Percentiles rank a stretch among this genome's conserved stretches.
phyloP scores from a whole-genome alignment of 805 yeast species.

The Metschnikowia dekortorum region DNA sequence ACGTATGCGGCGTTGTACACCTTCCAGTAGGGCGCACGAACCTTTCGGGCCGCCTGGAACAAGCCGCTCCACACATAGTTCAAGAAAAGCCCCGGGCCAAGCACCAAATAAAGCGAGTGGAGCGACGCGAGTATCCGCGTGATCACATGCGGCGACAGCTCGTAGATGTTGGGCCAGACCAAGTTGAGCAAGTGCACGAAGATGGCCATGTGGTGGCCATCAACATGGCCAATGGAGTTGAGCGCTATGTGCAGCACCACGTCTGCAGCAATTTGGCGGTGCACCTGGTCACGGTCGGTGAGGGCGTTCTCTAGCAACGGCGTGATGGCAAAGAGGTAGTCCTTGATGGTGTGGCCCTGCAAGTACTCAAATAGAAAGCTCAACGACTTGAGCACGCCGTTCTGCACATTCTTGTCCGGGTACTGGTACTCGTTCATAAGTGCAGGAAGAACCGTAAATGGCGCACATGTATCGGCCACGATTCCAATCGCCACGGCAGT shows the following conservation, averaged over 20 bases:
- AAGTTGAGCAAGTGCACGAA: conserved; percentile 80
- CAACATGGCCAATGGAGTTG: conserved; percentile 68
- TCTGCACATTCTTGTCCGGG: conserved; percentile 90
- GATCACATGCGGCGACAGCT: conserved; percentile 94
- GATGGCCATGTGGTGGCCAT: conserved; percentile 58
- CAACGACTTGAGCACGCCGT: conserved; percentile 89
- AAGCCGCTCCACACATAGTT: conserved; percentile 84
- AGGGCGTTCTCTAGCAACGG: conserved; percentile 86
- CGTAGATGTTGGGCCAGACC: conserved; percentile 83
- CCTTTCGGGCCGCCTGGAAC: conserved; percentile 90
- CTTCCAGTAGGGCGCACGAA: conserved; percentile 81
- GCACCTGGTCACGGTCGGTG: conserved; percentile 86
- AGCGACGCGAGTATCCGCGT: conserved; percentile 75
- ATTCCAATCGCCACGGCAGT: conserved; percentile 98
- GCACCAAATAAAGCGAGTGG: conserved; percentile 61
- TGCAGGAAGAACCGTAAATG: conserved; percentile 91
- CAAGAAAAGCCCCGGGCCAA: conserved; percentile 73
- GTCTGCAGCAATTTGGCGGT: conserved; percentile 91
- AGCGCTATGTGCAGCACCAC: conserved; percentile 79
- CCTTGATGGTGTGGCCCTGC: conserved; percentile 67
- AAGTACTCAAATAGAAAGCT: conserved; percentile 90
- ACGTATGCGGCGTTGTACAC: conserved; percentile 73
- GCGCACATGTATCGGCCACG: conserved; percentile 89
- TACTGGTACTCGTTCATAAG: conserved; percentile 91
- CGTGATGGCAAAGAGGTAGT: conserved; percentile 74